Base-by-base conservation (phyloP, 192 early-diverging fungal genomes). In the Coemansia sp. region DNA sequence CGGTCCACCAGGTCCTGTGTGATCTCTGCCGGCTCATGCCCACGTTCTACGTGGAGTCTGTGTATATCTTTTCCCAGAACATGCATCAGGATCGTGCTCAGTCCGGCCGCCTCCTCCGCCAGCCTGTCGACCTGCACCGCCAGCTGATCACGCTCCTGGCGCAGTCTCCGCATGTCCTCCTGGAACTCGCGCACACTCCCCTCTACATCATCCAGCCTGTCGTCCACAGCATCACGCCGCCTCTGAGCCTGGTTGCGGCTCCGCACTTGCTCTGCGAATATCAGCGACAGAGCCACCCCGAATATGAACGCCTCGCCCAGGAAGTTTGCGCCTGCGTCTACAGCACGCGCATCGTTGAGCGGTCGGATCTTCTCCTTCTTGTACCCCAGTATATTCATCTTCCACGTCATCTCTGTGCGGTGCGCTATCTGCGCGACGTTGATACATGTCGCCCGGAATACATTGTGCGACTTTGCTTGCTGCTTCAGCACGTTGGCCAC, bases 291-390 rank as follows among this genome's bases (percentile, higher is more conserved):
- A 7, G 91, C 91, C 15, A 92, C 89, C 6, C 84, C 67, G 71
- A 92, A 92, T 40, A 92, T 87, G 57, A 92, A 85, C 4, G 87
- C 75, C 52, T 92, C 91, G 47, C 89, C 84, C 23, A 92, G 56
- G 62, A 92, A 92, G 70, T 92, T 90, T 25, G 91, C 91, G 8
- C 91, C 91, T 14, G 84, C 84, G 52, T 92, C 91, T n/a, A 92
- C 73, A 20, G 91, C 91, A 45, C 87, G 89, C 19, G 86, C 83
- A 52, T 92, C 88, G 65, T 90, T 92, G 50, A 92, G 68, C 31
- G 91, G 91, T 31, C 91, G 84, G 53, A 92, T 89, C 42, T 83
- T 75, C 57, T 90, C 91, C 42, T 83, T 81, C 53, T 86, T 85
- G 67, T 90, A 89, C 17, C 89, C 88, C n/a, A 92, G 72, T 33